These are phyloP conservation scores for Chytridiales sp. DNA, from an alignment of 371 early-diverging fungal species.

Conservation along the genomic window DNA sequence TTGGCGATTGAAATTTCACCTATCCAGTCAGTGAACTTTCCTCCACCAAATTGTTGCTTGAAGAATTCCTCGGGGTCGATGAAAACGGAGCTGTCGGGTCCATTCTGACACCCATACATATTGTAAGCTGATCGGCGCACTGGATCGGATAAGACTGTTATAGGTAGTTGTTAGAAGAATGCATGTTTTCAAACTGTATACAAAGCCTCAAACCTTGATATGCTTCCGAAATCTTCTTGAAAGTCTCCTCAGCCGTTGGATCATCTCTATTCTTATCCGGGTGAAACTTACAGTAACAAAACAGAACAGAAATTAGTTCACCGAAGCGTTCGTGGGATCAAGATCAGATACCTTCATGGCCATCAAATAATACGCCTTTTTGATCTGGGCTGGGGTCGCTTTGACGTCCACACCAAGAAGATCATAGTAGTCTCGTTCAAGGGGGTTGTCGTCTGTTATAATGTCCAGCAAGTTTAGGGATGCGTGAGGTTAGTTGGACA, in stretches of 20 bases:
- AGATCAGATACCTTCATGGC: too few relatives aligned
- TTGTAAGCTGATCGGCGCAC: constrained; percentile 83
- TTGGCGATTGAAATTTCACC: constrained; percentile 94
- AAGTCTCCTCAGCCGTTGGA: constrained; percentile 85
- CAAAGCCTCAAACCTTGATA: too few relatives aligned
- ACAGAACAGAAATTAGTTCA: too few relatives aligned
- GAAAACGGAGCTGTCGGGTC: constrained; percentile 8
- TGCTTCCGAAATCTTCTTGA: constrained; percentile 92
- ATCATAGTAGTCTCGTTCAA: constrained; percentile 82
- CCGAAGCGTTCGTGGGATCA: too few relatives aligned
- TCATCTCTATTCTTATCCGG: constrained; percentile 89
- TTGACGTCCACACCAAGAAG: constrained; percentile 76
- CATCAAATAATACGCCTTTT: constrained; percentile 89
- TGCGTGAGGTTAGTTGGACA: neutral
- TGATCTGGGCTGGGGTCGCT: constrained; percentile 87
- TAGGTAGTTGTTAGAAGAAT: too few relatives aligned
- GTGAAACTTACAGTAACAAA: too few relatives aligned
- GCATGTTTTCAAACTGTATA: too few relatives aligned
- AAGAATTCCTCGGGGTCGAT: constrained; percentile 90
- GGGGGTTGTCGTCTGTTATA: constrained; percentile 67
- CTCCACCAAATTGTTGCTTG: constrained; percentile 92
- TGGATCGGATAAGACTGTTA: constrained; percentile 81
- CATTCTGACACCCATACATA: constrained; percentile 49
- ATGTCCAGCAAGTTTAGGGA: too few relatives aligned
- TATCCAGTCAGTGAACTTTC: constrained; percentile 89